phyloP scores from a whole-genome alignment of 495 filamentous ascomycete genomes.

The Daldinia decipiens region DNA sequence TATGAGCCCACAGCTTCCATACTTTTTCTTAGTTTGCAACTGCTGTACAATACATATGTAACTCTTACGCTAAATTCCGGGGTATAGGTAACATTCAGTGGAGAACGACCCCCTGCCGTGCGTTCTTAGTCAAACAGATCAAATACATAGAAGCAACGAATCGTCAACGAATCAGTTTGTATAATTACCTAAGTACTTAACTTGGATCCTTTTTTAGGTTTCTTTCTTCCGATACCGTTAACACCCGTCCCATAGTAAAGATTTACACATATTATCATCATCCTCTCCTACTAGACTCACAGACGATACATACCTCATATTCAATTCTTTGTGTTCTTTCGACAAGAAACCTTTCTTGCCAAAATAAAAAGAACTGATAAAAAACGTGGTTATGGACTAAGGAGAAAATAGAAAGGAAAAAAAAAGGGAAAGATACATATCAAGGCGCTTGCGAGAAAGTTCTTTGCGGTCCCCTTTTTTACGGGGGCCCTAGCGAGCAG shows the following conservation, averaged over 20 bases:
- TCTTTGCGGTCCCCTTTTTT: conserved; percentile 17
- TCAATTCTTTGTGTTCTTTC: conserved; percentile 15
- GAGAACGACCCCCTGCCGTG: neutral
- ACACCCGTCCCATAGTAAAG: neutral
- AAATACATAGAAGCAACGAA: conserved; percentile 2
- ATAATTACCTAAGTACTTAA: conserved; percentile 9
- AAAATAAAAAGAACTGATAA: neutral
- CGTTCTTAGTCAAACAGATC: neutral
- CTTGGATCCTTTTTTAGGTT: conserved; percentile 18
- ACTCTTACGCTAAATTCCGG: conserved; percentile 36
- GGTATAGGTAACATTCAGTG: conserved; percentile 24
- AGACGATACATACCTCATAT: conserved; percentile 1
- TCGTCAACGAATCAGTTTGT: conserved; percentile 35
- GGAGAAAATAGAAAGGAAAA: neutral
- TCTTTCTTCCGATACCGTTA: conserved; percentile 21
- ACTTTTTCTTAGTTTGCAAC: neutral
- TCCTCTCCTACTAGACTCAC: neutral
- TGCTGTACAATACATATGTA: no score
- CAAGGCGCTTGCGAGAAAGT: conserved; percentile 14
- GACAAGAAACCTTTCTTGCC: neutral
- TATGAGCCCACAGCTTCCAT: conserved; percentile 1
- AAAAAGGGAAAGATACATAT: neutral
- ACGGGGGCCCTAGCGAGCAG: neutral
- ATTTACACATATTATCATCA: neutral
- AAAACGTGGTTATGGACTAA: conserved; percentile 4